Evolutionary conservation across 495 filamentous ascomycete genomes (phyloP).

Genomic region (Ascobolus immersus): DNA sequence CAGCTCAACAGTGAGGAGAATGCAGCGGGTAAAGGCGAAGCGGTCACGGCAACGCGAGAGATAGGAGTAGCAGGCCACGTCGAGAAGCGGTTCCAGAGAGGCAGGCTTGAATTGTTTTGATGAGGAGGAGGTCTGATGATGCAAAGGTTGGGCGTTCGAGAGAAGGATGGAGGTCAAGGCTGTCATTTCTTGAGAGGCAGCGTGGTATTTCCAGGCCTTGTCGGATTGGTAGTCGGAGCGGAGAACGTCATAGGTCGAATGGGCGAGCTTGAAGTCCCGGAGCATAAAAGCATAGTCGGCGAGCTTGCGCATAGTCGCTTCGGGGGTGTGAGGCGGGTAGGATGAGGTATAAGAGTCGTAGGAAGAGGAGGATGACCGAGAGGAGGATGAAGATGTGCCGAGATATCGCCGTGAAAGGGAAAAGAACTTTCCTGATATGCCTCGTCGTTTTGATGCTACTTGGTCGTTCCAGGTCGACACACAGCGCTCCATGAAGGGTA

Average conservation of each 20-base stretch:
- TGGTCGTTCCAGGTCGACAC: constrained; percentile 90
- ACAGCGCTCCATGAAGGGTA: constrained; percentile 84
- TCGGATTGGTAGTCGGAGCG: constrained; percentile 72
- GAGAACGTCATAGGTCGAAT: constrained; percentile 71
- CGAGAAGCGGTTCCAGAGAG: constrained; percentile 57
- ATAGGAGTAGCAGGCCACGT: constrained; percentile 75
- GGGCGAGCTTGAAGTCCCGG: constrained; percentile 77
- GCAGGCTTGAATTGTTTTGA: constrained; percentile 51
- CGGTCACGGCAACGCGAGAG: constrained; percentile 52
- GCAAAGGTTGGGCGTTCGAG: too few relatives aligned
- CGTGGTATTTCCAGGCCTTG: constrained; percentile 90
- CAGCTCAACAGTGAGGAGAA: constrained; percentile 54
- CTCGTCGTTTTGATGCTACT: constrained; percentile 67
- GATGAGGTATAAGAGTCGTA: constrained; percentile 55
- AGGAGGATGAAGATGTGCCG: constrained; percentile 22
- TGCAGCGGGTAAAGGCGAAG: constrained; percentile 50
- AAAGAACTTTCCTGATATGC: constrained; percentile 69
- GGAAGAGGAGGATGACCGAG: constrained; percentile 29
- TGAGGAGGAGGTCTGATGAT: constrained; percentile 38
- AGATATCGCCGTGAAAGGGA: constrained; percentile 74
- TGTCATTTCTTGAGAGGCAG: constrained; percentile 73
- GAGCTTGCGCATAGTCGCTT: constrained; percentile 76
- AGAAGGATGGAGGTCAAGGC: constrained; percentile 61
- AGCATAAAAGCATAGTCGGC: constrained; percentile 93
- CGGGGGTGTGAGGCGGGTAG: constrained; percentile 58